phyloP scores from a whole-genome alignment of 768 basidiomycete genomes.

The Mycena sanguinolenta region DNA sequence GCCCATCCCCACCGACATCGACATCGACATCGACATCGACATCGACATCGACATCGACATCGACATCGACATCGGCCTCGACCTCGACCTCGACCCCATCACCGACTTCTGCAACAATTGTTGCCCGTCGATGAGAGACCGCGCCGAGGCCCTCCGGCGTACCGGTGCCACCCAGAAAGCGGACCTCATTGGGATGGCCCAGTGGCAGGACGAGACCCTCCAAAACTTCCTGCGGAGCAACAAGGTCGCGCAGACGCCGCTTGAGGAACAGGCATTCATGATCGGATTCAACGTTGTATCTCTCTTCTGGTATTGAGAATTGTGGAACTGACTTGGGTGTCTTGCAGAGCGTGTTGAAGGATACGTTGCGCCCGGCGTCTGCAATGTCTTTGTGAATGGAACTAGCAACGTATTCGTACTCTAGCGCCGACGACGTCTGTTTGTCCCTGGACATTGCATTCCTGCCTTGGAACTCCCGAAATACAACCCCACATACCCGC shows the following conservation, averaged over 20 bases:
- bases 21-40: too few species aligned
- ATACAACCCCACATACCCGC: too few species aligned
- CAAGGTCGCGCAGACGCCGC: not conserved
- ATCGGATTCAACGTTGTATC: conserved; percentile 16
- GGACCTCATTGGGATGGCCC: conserved; percentile 18
- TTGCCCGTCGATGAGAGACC: conserved; percentile 4
- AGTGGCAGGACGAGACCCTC: not conserved
- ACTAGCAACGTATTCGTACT: not conserved
- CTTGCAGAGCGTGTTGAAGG: not conserved
- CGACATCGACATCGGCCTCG: too few species aligned
- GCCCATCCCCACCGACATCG: not conserved
- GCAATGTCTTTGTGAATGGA: not conserved
- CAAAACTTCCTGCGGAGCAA: not conserved
- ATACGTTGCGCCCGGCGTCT: not conserved
- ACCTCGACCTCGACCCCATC: not conserved
- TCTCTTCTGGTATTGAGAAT: not conserved
- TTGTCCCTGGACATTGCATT: too few species aligned
- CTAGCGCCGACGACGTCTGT: too few species aligned
- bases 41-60: too few species aligned
- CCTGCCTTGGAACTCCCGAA: too few species aligned
- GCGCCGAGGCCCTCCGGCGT: not conserved
- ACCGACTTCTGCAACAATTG: not conserved
- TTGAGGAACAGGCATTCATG: conserved; percentile 11
- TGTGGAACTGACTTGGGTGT: not conserved
- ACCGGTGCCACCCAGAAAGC: not conserved